Base-by-base conservation (phyloP, 2,329 filamentous ascomycete genomes). In the Fusarium papillatum region DNA sequence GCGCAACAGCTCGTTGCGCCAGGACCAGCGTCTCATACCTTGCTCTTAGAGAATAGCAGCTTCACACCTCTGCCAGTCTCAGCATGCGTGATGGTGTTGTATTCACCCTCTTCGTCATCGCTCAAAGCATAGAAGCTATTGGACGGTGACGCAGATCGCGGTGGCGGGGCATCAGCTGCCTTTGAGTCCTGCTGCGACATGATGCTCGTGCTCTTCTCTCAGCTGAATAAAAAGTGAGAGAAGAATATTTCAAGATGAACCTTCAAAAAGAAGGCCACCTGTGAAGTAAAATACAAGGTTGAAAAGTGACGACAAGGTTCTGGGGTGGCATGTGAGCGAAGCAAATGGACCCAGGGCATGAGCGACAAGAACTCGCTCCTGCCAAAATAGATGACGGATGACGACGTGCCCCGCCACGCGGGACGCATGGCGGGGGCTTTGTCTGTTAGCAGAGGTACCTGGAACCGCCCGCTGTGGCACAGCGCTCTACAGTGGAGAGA, bases 121-220 rank as follows among this genome's bases (percentile, higher is more conserved):
- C 95, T 98, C 89, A 98, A 89, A 81, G 96, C 96, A 88, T 98
- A 98, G 88, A 96, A 97, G 80, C 95, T 98, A 64, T 93, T 95
- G 4, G 94, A 91, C 3, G 96, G 95, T 41, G 96, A 98, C 17
- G 91, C 79, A 63, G 88, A 80, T 60, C 72, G 72, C 34, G 71
- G 84, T 70, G 79, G 80, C 71, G 78, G 76, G 71, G 76, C 77
- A 72, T 74, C 73, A 61, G 59, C 68, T 55, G 78, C 66, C 66
- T 61, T 64, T 34, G 77, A 77, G 48, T 79, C 71, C 48, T 73
- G 73, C 62, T 78, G 72, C 67, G 77, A 74, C 79, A 79, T 81
- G 65, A 34, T 39, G 66, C 34, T 46, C 39, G 66, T 29, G 50
- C 24, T 66, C 19, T 14, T 39, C n/a, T 43, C 16, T 66, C 31